These are phyloP conservation scores for Rhazya stricta DNA, from an alignment of 257 asterid species.

Conservation along the genomic window DNA sequence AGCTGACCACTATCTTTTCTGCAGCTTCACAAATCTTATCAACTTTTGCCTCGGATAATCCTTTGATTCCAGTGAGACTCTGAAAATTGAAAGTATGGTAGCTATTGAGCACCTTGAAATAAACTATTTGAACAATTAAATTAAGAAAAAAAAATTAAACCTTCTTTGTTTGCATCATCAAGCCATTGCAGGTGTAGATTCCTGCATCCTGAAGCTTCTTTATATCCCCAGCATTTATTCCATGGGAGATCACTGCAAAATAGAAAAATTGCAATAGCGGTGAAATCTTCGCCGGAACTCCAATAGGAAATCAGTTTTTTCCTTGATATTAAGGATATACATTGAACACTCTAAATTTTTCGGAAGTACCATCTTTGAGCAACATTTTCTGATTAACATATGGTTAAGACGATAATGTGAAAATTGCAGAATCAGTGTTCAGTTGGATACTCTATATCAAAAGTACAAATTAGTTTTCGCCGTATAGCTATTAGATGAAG, in stretches of 20 bases:
- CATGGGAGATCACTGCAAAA: slow-evolving; percentile 78
- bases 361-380: background rate
- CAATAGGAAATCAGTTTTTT: background rate
- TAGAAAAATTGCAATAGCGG: background rate
- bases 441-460: background rate
- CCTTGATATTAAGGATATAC: background rate
- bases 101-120: slow-evolving; percentile 5
- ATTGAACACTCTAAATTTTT: background rate
- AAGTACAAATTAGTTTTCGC: background rate
- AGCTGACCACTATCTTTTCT: slow-evolving; percentile 91
- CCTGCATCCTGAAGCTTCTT: slow-evolving; percentile 99
- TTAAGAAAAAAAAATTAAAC: slow-evolving; percentile 21
- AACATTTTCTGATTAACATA: background rate
- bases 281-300: background rate
- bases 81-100: slow-evolving; percentile 18
- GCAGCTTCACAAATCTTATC: slow-evolving; percentile 98
- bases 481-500: too few species aligned
- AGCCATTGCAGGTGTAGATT: slow-evolving; percentile 86
- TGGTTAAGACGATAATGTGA: background rate
- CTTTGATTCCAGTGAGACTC: slow-evolving; percentile 94
- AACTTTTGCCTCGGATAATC: slow-evolving; percentile 96
- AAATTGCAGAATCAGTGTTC: background rate
- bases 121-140: background rate
- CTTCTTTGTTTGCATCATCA: slow-evolving; percentile 99
- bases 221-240: slow-evolving; percentile 98